Percentiles rank a stretch among this genome's conserved stretches.
These are phyloP conservation scores for Herpotrichia juniperi DNA, from an alignment of 2,329 filamentous ascomycete genomes.

Conservation along the genomic window DNA sequence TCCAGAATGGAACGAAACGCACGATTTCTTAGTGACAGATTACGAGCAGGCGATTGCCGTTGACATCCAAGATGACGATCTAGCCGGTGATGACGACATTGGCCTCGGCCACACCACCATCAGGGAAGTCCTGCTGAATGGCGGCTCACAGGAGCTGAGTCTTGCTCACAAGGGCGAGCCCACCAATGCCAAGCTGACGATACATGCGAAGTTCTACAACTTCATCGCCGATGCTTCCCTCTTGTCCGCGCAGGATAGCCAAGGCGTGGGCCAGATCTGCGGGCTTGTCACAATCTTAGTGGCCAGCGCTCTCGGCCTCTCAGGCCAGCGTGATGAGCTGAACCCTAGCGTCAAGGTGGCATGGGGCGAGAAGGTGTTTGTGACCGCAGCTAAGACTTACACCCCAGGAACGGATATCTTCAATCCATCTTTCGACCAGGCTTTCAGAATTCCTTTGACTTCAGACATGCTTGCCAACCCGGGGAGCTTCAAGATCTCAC, in stretches of 20 bases:
- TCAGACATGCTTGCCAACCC: slow-evolving; percentile 32
- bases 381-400: slow-evolving; percentile 51
- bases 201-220: slow-evolving; percentile 51
- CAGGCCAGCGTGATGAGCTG: slow-evolving; percentile 51
- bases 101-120: slow-evolving; percentile 50
- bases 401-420: slow-evolving; percentile 55
- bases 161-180: slow-evolving; percentile 47
- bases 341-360: slow-evolving; percentile 54
- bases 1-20: slow-evolving; percentile 56
- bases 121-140: slow-evolving; percentile 50
- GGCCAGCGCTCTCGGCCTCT: slow-evolving; percentile 50
- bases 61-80: slow-evolving; percentile 54
- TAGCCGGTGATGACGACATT: slow-evolving; percentile 52
- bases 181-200: slow-evolving; percentile 42
- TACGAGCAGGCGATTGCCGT: slow-evolving; percentile 51
- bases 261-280: slow-evolving; percentile 38
- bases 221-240: slow-evolving; percentile 45
- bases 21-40: slow-evolving; percentile 56
- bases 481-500: slow-evolving; percentile 27
- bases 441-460: slow-evolving; percentile 52
- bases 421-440: slow-evolving; percentile 56
- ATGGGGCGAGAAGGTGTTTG: slow-evolving; percentile 51
- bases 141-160: slow-evolving; percentile 50
- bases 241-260: slow-evolving; percentile 36
- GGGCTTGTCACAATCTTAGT: slow-evolving; percentile 54